Evolutionary conservation across 1,139 yeast species (phyloP).

Genomic region (Zygosaccharomyces pseudobailii): DNA sequence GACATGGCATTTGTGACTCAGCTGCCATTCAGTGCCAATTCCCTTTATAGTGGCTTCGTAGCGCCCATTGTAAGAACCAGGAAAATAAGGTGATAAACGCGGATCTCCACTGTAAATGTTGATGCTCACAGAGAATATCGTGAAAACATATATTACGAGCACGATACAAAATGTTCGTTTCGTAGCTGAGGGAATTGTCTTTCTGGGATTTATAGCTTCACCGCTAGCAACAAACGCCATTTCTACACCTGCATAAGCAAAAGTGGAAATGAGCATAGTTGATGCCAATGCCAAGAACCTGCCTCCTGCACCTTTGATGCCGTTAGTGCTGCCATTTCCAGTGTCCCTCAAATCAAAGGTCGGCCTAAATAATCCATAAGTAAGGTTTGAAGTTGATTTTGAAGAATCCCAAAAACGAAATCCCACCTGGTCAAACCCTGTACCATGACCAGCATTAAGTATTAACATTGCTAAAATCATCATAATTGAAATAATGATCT

Average conservation of each 20-base stretch:
- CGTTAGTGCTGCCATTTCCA: conserved; percentile 40
- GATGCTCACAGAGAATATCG: conserved; percentile 63
- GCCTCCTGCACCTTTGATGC: conserved; percentile 60
- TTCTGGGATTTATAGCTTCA: conserved; percentile 76
- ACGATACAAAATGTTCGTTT: conserved; percentile 68
- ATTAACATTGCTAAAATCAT: conserved; percentile 61
- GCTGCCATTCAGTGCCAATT: conserved; percentile 26
- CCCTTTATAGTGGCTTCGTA: conserved; percentile 14
- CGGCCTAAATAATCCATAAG: conserved; percentile 71
- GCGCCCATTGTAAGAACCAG: conserved; percentile 11
- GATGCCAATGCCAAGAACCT: conserved; percentile 59
- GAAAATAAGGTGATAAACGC: conserved; percentile 40
- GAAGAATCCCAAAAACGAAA: conserved; percentile 61
- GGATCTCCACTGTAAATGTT: conserved; percentile 75
- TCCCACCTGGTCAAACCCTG: conserved; percentile 43
- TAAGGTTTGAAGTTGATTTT: conserved; percentile 48
- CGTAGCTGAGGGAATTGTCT: conserved; percentile 72
- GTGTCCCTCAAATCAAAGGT: conserved; percentile 53
- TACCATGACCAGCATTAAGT: conserved; percentile 45
- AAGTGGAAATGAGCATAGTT: conserved; percentile 60
- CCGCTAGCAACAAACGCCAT: conserved; percentile 83
- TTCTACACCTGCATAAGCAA: conserved; percentile 77
- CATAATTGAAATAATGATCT: conserved; percentile 47
- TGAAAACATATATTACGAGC: conserved; percentile 57
- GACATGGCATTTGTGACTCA: conserved; percentile 18